These are phyloP conservation scores for Aspergillus caelatus DNA, from an alignment of 2,329 filamentous ascomycete genomes.

Conservation along the genomic window DNA sequence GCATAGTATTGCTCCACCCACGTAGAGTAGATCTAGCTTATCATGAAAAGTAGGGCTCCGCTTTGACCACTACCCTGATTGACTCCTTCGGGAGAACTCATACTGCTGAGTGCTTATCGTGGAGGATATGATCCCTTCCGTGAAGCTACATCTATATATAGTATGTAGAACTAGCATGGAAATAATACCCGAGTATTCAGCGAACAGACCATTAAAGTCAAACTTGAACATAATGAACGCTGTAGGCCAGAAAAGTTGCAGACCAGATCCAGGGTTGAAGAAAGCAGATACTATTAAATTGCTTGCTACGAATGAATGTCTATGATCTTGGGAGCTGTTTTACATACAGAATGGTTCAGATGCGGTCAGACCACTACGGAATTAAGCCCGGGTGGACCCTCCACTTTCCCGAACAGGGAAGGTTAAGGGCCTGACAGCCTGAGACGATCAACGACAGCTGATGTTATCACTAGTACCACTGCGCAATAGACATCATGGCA, in stretches of 20 bases:
- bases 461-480: not conserved
- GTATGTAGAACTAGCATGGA: not conserved
- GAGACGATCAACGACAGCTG: not conserved
- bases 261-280: not conserved
- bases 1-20: not conserved
- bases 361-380: not conserved
- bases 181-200: not conserved
- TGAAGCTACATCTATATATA: not conserved
- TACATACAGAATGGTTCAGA: not conserved
- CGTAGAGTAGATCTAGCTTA: not conserved
- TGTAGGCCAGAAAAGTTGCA: not conserved
- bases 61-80: not conserved
- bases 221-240: not conserved
- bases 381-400: not conserved
- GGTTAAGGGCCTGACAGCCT: not conserved
- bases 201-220: not conserved
- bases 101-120: not conserved
- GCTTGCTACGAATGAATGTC: not conserved
- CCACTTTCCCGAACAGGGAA: not conserved
- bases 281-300: not conserved
- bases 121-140: not conserved
- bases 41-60: not conserved
- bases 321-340: not conserved
- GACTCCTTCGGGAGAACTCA: not conserved
- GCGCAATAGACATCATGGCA: no score